Conservation (phyloP, 306 rosid genomes). For the Hippophae gyantsensis region DNA sequence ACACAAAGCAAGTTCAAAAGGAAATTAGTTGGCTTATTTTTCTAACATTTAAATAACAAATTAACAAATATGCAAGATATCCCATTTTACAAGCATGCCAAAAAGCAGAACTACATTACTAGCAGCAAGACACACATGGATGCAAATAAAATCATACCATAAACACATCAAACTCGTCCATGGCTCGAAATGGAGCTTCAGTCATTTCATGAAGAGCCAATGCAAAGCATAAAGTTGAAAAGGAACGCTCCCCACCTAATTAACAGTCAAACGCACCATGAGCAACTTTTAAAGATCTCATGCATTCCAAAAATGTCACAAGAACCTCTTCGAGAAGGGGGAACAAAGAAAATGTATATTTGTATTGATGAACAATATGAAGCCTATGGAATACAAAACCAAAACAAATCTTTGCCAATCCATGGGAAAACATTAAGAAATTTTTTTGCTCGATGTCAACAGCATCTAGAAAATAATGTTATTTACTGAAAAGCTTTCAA, state of each 20-base stretch:
- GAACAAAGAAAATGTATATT: too few species aligned
- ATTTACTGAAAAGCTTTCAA: too few species aligned
- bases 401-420: too few species aligned
- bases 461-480: too few species aligned
- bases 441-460: too few species aligned
- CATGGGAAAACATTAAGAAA: too few species aligned
- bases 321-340: neutral
- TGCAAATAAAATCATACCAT: conserved; percentile 41
- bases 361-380: too few species aligned
- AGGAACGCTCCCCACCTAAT: conserved; percentile 93
- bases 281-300: too few species aligned
- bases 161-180: conserved; percentile 97
- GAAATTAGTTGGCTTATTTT: neutral
- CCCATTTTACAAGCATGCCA: neutral
- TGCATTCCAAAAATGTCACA: neutral
- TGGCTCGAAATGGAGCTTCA: conserved; percentile 89
- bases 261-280: neutral
- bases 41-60: neutral
- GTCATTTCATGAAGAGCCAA: conserved; percentile 93
- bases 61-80: neutral
- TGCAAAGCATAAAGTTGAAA: conserved; percentile 86
- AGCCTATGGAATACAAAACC: too few species aligned
- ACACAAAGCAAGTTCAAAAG: conserved; percentile 8
- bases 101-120: neutral
- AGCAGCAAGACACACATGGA: neutral